phyloP scores from a whole-genome alignment of 257 asterid genomes.

The Scutellaria minor region DNA sequence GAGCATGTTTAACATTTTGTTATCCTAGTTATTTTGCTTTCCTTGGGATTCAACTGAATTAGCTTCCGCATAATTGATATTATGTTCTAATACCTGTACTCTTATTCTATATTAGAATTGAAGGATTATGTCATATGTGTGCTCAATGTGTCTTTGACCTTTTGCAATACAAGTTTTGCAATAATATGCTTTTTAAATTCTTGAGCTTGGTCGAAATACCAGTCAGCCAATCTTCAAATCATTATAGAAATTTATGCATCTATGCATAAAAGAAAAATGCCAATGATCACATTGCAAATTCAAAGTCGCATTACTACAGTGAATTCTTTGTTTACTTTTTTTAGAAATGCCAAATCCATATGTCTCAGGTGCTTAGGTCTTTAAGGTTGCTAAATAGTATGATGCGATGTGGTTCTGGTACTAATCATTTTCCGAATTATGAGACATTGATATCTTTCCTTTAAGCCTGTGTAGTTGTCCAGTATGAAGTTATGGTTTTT shows the following conservation, averaged over 20 bases:
- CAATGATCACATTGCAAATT: neutral
- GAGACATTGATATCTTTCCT: neutral
- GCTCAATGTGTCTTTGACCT: neutral
- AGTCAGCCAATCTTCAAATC: neutral
- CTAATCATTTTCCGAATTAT: conserved; percentile 1
- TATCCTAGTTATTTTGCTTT: neutral
- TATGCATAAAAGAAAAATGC: neutral
- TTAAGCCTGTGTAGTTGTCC: neutral
- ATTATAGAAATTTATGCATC: neutral
- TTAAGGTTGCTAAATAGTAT: neutral
- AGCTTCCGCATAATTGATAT: neutral
- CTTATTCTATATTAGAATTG: neutral
- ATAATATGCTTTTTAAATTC: neutral
- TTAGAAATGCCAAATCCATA: neutral
- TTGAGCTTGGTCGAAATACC: conserved; percentile 17
- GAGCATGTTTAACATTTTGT: conserved; percentile 13
- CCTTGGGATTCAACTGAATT: neutral
- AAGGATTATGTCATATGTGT: conserved; percentile 7
- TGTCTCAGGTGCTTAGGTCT: neutral
- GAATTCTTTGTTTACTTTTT: neutral
- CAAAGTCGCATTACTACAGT: neutral
- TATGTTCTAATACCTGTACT: neutral
- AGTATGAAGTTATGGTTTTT: neutral
- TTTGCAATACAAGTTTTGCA: neutral
- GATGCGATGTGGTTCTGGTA: neutral